Base-by-base conservation (phyloP, 257 asterid genomes). In the Penstemon eatonii region DNA sequence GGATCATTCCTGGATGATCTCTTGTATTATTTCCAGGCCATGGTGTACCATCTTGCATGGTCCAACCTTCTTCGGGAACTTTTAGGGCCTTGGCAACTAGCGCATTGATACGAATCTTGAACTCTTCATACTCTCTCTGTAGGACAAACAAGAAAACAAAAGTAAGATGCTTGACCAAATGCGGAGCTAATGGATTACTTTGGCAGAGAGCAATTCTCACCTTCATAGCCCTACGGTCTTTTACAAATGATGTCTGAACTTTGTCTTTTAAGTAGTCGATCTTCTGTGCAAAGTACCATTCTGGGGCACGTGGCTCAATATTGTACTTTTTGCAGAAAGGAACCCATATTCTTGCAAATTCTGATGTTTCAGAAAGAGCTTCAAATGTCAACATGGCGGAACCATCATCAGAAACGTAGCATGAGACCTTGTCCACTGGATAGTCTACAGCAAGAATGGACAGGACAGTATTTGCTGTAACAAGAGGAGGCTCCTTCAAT, bases 1-100 rank as follows among this genome's bases (percentile, higher is more conserved):
- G 98, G 66, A 92, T 92, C 98, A 92, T 92, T 78, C 98, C 98
- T 12, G 98, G 98, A 83, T 92, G 98, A 82, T 92, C 98, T 79
- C 98, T 84, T 68, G 83, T 87, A 82, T 92, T 89, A 83, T 92
- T 89, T 80, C 98, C 98, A 74, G 98, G 96, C 98, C 98, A 92
- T 4, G 98, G 96, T 65, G 98, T 92, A 64, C 98, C 98, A 75
- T 92, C 98, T 82, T 92, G 98, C 98, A 92, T 92, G 72, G 84
- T 83, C 98, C 98, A 92, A 64, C 98, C 98, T 78, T 89, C 98
- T 69, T 92, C 98, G 72, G 98, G 98, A 67, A 89, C 82, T 75
- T 92, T 92, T 83, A 73, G 89, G 67, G 98, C 98, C 76, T 89
- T 92, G 67, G 96, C 86, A 62, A 92, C 98, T 8, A 92, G 92